Base-by-base conservation (phyloP, 768 basidiomycete species). In the Xerocomellus dryophilus region DNA sequence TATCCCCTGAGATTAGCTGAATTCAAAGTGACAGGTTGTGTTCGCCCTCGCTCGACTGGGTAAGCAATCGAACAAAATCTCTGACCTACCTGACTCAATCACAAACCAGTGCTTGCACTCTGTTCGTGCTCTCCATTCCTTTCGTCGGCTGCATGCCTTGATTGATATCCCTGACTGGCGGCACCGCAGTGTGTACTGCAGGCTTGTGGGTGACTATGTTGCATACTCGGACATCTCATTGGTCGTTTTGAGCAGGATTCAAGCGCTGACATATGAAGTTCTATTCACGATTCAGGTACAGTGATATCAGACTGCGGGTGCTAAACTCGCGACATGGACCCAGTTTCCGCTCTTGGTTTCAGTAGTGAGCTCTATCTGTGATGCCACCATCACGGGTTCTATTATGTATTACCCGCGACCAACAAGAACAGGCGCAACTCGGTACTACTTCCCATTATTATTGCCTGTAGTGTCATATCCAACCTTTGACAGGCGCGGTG, bases 101-200 rank as follows among this genome's bases (percentile, higher is more conserved):
- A 18, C 14, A 11, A 14, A n/a, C 2, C 34, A 65, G 63, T 53
- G 17, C 14, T 64, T 7, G 63, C 64, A 43, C 39, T 39, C 5
- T 9, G 64, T 66, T 50, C 39, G 55, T 57, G 32, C 10, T 44
- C n/a, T 31, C 32, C 12, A n/a, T 41, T 46, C 8, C n/a, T 39
- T 25, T 7, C 9, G 25, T 40, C n/a, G 2, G 2, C 4, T 38
- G 12, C 27, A 39, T 27, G 11, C 25, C 21, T 45, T 17, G 4
- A 52, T 32, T 44, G 38, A 51, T 41, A 34, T 43, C 27, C n/a
- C 15, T 44, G 25, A 47, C 18, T 39, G 14, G 5, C 5, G 7
- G 41, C 18, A 8, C 38, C 38, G 8, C 15, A 62, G 61, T 58
- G 8, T 40, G n/a, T 20, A 32, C 36, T 2, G 31, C n/a, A 32